Percentiles rank a stretch among this genome's conserved stretches.
These are phyloP conservation scores for Chalara sp. DNA, from an alignment of 2,329 filamentous ascomycete genomes.

Conservation along the genomic window DNA sequence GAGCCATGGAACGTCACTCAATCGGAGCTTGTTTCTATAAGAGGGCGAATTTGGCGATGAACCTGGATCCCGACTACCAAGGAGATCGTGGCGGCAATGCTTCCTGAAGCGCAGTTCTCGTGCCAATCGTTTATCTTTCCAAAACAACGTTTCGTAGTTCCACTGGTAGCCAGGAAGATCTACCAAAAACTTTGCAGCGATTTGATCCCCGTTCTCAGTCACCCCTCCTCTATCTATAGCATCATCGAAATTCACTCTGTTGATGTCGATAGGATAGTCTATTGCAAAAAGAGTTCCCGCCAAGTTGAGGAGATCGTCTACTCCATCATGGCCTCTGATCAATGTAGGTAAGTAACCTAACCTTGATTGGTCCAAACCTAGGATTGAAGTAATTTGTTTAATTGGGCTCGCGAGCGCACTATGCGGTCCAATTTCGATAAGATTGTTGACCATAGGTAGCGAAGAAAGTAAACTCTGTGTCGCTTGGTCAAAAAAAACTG, in stretches of 20 bases:
- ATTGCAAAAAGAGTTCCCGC: slow-evolving; percentile 4
- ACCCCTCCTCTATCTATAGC: not conserved
- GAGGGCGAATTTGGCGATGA: slow-evolving; percentile 3
- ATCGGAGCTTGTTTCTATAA: slow-evolving; percentile 23
- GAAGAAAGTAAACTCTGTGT: not conserved
- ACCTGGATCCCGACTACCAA: slow-evolving; percentile 26
- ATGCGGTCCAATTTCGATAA: slow-evolving; percentile 18
- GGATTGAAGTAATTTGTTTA: slow-evolving; percentile 1
- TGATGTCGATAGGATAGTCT: slow-evolving; percentile 3
- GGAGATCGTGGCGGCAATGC: slow-evolving; percentile 30
- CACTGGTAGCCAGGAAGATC: slow-evolving; percentile 39
- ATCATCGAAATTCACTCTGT: not conserved
- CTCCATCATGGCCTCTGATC: slow-evolving; percentile 2
- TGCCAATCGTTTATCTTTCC: slow-evolving; percentile 44
- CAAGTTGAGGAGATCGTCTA: slow-evolving; percentile 1
- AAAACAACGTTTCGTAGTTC: slow-evolving; percentile 41
- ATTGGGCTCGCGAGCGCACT: slow-evolving; percentile 12
- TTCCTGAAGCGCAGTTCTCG: slow-evolving; percentile 33
- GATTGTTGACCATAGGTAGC: not conserved
- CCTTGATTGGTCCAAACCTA: not conserved
- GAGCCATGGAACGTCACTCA: slow-evolving; percentile 34
- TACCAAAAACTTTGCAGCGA: slow-evolving; percentile 6
- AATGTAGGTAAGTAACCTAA: slow-evolving; percentile 8
- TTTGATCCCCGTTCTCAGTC: not conserved
- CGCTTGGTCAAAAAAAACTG: not conserved